Evolutionary conservation across 805 yeast genomes (phyloP), one percentile per base, ranked within the genome.

Genomic region (Cyberlindnera mycetangii): DNA sequence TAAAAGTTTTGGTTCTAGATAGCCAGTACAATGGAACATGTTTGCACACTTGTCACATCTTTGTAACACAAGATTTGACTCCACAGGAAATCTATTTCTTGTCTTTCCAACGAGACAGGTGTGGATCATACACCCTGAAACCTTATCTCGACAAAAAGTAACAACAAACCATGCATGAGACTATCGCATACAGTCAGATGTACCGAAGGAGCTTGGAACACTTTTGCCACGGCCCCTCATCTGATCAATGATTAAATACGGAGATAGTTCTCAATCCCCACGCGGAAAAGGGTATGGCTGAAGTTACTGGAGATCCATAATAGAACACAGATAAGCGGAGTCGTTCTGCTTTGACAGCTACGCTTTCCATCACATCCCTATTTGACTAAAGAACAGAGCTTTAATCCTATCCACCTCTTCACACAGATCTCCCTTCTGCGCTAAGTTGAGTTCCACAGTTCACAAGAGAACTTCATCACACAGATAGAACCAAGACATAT

Each of bases 131-230:
- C 35, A 16, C 21, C 21, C 10, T 7, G 7, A 33, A 35, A 16
- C 22, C 20, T 24, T 35, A 4, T 35, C 16, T 8, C 38, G 33
- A 30, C 37, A 12, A 37, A 37, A 37, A 37, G 34, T 37, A 27
- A 28, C 33, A 37, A 37, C 40, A 37, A 16, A 28, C n/a, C 27
- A 19, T 37, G 40, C 40, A 24, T 17, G 22, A 18, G 7, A 18
- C 28, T 3, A 10, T 30, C 18, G 18, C 18, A 18, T 5, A 30
- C 7, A 18, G 18, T 18, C 18, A 30, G 19, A 30, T 5, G 10
- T 30, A 15, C 11, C 19, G 11, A 10, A 15, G 16, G 11, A 4
- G 6, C 5, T 10, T 4, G 5, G n/a, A 4, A 14, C 5, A 16
- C 32, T 32, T 5, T 18, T 8, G 21, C n/a, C 32, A 11, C 14